Percentiles rank a stretch among this genome's conserved stretches.
Conservation (phyloP, 2,329 filamentous ascomycete species). For the Ascochyta clinopodiicola region DNA sequence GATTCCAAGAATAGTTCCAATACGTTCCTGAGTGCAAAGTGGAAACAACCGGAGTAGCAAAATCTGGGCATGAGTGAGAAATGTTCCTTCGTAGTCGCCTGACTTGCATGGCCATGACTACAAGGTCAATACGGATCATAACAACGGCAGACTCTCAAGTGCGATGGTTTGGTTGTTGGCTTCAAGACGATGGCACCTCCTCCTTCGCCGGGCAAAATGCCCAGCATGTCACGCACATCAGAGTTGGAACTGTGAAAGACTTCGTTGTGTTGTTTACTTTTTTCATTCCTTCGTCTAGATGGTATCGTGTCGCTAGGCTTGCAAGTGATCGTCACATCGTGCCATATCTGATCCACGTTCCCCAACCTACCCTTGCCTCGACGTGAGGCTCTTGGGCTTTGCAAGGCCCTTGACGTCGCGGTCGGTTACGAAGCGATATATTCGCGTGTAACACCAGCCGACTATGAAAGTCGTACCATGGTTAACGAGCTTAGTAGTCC, state of each 20-base stretch:
- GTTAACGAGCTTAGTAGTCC: constrained; percentile 69
- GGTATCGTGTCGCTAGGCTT: constrained; percentile 22
- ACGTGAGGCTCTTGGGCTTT: neutral
- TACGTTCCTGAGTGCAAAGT: too few relatives aligned
- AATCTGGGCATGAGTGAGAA: too few relatives aligned
- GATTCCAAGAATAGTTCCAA: too few relatives aligned
- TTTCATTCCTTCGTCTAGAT: constrained; percentile 23
- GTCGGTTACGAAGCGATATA: neutral
- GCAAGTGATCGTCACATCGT: constrained; percentile 19
- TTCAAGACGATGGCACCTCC: too few relatives aligned
- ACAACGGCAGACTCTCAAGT: too few relatives aligned
- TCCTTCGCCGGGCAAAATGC: neutral
- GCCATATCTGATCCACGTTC: neutral
- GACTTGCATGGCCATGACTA: too few relatives aligned
- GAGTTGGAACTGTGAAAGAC: neutral
- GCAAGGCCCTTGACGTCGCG: neutral
- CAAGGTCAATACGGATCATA: too few relatives aligned
- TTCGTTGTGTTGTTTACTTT: constrained; percentile 7
- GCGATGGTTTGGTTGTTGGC: too few relatives aligned
- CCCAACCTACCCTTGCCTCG: constrained; percentile 2
- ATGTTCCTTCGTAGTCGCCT: too few relatives aligned
- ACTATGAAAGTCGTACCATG: neutral
- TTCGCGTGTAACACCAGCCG: constrained; percentile 1
- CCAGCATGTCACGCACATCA: neutral
- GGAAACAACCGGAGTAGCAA: too few relatives aligned